Evolutionary conservation across 306 rosid species (phyloP), one percentile per base, ranked within the genome.

Genomic region (Medicago lupulina): DNA sequence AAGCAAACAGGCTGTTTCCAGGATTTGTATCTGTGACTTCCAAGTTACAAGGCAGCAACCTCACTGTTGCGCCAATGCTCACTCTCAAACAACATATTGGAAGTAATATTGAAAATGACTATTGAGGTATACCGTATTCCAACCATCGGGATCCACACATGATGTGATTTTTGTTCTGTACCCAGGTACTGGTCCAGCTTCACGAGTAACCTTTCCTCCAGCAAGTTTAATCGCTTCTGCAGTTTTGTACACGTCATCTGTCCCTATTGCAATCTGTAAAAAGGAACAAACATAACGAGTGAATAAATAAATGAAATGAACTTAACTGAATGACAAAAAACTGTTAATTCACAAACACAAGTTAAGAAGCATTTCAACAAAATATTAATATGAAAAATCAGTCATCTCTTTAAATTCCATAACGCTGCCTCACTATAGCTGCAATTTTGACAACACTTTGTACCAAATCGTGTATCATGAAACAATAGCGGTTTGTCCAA

Each of bases 131-230:
- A 96, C 99, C 89, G 93, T 69, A 55, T 96, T 96, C 99, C 99
- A 96, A 43, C 98, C 99, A 70, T 96, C 98, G 8, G 98, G 98
- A 77, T 96, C 99, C 84, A 84, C 83, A 85, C 98, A 90, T 73
- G 93, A 89, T 43, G 97, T 89, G 53, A 96, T 96, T 84, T 96
- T 90, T 65, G 97, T 96, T 83, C 61, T 87, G 34, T 87, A 71
- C 18, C 93, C 96, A 62, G 99, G 99, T 75, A 88, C 76, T 1
- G 92, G 98, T 75, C 98, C 99, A 41, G 98, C 91, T 81, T 92
- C 97, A 68, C 94, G 82, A 12, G 92, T 90, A 70, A 95, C 60
- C 89, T 87, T 96, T 23, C 98, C 99, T 58, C 92, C 99, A 0
- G 80, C 83, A 17, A 96, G 90, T 83, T 92, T 89, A 74, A 96